Conservation (phyloP, 306 rosid species). For the Delonix regia region DNA sequence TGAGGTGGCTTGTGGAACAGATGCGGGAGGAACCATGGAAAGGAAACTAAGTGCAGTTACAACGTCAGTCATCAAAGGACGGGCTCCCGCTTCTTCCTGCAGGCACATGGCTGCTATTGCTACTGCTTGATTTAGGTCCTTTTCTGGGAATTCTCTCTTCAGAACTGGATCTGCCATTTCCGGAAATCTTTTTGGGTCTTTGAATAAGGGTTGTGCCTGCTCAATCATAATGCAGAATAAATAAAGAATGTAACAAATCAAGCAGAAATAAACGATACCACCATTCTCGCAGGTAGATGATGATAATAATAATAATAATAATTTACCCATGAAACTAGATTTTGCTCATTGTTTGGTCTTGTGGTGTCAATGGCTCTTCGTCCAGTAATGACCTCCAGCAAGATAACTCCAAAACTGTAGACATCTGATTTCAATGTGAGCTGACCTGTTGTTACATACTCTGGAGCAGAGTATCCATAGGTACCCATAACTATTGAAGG, state of each 20-base stretch:
- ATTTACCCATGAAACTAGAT: slow-evolving; percentile 86
- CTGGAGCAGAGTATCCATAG: slow-evolving; percentile 89
- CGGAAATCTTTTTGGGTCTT: slow-evolving; percentile 75
- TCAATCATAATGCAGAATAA: slow-evolving; percentile 13
- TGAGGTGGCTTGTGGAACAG: slow-evolving; percentile 17
- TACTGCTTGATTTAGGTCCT: slow-evolving; percentile 87
- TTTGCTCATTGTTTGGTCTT: slow-evolving; percentile 70
- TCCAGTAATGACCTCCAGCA: slow-evolving; percentile 87
- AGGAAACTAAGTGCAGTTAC: slow-evolving; percentile 81
- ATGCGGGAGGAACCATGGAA: slow-evolving; percentile 45
- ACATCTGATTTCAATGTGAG: slow-evolving; percentile 84
- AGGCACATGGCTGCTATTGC: slow-evolving; percentile 95
- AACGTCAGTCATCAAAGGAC: slow-evolving; percentile 89
- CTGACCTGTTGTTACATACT: slow-evolving; percentile 65
- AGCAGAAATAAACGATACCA: neutral
- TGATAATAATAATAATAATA: neutral
- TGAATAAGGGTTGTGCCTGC: slow-evolving; percentile 85
- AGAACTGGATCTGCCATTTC: slow-evolving; percentile 79
- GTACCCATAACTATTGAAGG: slow-evolving; percentile 85
- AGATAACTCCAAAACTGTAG: slow-evolving; percentile 81
- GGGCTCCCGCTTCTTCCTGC: slow-evolving; percentile 84
- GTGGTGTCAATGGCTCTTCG: slow-evolving; percentile 80
- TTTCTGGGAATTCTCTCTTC: slow-evolving; percentile 59
- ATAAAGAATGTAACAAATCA: neutral
- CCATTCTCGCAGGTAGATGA: neutral